phyloP scores from a whole-genome alignment of 441 rosid species.

The Theobroma grandiflorum region DNA sequence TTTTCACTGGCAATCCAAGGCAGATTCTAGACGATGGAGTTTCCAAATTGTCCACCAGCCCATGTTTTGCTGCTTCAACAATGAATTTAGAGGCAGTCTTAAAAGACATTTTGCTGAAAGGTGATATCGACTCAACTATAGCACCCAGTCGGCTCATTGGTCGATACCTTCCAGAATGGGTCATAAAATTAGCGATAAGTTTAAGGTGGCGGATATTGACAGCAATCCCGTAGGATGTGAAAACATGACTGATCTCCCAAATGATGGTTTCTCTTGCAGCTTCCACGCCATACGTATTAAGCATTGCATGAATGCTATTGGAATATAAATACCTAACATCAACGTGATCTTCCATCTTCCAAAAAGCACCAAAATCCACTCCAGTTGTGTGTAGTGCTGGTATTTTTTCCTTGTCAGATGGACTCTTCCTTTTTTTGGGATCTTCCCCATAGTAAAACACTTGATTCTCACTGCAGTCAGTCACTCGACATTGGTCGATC shows the following conservation, averaged over 20 bases:
- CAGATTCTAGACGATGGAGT: constrained; percentile 92
- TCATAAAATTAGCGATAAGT: constrained; percentile 94
- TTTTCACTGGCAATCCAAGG: constrained; percentile 89
- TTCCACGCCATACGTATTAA: constrained; percentile 85
- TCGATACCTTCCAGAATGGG: constrained; percentile 85
- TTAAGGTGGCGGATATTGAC: constrained; percentile 83
- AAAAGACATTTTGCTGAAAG: constrained; percentile 89
- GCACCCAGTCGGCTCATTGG: constrained; percentile 95
- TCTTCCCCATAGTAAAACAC: constrained; percentile 84
- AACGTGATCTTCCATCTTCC: constrained; percentile 76
- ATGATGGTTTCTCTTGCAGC: constrained; percentile 94
- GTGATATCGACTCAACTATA: constrained; percentile 81
- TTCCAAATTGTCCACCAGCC: constrained; percentile 74
- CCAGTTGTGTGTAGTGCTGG: constrained; percentile 85
- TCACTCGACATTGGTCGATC: constrained; percentile 65
- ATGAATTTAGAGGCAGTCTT: constrained; percentile 96
- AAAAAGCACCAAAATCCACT: constrained; percentile 73
- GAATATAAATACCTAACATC: constrained; percentile 84
- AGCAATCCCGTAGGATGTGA: constrained; percentile 80
- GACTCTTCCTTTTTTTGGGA: constrained; percentile 67
- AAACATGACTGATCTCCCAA: constrained; percentile 85
- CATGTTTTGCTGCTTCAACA: constrained; percentile 85
- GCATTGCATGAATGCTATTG: constrained; percentile 81
- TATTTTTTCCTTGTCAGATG: constrained; percentile 56
- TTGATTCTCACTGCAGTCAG: constrained; percentile 67